Percentiles rank a stretch among this genome's conserved stretches.
Conservation (phyloP, 495 filamentous ascomycete species). For the Glarea lozoyensis region DNA sequence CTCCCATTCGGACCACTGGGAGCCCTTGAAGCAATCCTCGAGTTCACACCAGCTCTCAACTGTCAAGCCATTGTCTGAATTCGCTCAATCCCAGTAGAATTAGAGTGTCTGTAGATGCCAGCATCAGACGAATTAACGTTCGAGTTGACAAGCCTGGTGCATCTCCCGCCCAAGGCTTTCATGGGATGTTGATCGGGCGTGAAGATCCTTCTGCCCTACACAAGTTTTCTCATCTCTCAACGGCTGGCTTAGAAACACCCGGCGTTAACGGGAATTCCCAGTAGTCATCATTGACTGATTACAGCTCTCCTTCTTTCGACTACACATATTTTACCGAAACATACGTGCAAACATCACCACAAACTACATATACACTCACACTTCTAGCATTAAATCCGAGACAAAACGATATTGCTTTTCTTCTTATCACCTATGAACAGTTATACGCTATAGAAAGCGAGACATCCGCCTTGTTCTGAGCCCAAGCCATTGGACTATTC, state of each 20-base stretch:
- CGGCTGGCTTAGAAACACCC: background rate
- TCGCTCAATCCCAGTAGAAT: too few species aligned
- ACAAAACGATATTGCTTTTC: background rate
- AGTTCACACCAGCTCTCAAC: too few species aligned
- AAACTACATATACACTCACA: background rate
- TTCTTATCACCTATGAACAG: background rate
- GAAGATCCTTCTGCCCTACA: background rate
- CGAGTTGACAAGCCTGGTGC: background rate
- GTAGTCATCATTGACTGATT: background rate
- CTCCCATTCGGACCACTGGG: too few species aligned
- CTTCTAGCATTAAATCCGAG: background rate
- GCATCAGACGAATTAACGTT: too few species aligned
- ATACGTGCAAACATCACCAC: background rate
- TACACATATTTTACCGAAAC: too few species aligned
- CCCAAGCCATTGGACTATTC: background rate
- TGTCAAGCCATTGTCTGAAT: too few species aligned
- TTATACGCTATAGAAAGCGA: background rate
- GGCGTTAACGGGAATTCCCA: background rate
- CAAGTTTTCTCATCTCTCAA: background rate
- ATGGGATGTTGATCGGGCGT: too few species aligned
- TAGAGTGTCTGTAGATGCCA: too few species aligned
- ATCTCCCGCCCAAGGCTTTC: background rate
- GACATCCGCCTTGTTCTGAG: slow-evolving; percentile 7
- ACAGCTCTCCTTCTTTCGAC: background rate
- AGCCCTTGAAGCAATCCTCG: too few species aligned